Percentiles rank a stretch among this genome's conserved stretches.
Conservation (phyloP, 176 grass and related monocot species). For the Dendrocalamus sinicus region DNA sequence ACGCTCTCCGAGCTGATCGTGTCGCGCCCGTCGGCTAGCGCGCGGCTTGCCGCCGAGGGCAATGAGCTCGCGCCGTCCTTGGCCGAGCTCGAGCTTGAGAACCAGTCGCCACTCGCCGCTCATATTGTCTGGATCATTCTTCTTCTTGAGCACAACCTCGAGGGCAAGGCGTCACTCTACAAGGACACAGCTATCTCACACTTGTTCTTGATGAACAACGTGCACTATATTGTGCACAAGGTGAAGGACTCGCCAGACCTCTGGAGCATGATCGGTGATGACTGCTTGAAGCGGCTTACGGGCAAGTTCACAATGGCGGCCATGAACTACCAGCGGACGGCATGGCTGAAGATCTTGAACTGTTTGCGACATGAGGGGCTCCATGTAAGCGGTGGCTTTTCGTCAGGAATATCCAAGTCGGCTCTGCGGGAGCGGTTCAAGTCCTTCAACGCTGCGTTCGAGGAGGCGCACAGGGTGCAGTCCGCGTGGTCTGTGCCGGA, state of each 20-base stretch:
- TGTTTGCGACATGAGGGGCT: conserved; percentile 90
- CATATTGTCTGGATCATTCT: conserved; percentile 92
- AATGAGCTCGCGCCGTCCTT: conserved; percentile 50
- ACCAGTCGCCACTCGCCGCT: conserved; percentile 62
- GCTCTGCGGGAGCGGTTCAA: conserved; percentile 82
- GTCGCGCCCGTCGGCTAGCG: conserved; percentile 64
- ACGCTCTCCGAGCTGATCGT: conserved; percentile 78
- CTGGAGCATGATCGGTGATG: conserved; percentile 74
- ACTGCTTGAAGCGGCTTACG: conserved; percentile 75
- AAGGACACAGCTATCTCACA: conserved; percentile 69
- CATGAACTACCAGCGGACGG: conserved; percentile 65
- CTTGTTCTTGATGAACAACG: conserved; percentile 93
- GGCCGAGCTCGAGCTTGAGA: conserved; percentile 68
- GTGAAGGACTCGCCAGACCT: conserved; percentile 80
- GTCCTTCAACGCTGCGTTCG: conserved; percentile 82
- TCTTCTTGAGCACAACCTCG: conserved; percentile 80
- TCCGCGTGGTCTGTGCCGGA: conserved; percentile 80
- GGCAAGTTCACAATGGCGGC: conserved; percentile 70
- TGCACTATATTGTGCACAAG: conserved; percentile 94
- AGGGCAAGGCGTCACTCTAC: conserved; percentile 78
- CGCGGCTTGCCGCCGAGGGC: conserved; percentile 59
- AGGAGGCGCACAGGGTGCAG: conserved; percentile 79
- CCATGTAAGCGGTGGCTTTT: conserved; percentile 83
- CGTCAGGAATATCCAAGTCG: conserved; percentile 77
- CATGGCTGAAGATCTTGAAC: conserved; percentile 74